These are phyloP conservation scores for Solanum hybrid DNA, from an alignment of 305 asterid species.

Conservation along the genomic window DNA sequence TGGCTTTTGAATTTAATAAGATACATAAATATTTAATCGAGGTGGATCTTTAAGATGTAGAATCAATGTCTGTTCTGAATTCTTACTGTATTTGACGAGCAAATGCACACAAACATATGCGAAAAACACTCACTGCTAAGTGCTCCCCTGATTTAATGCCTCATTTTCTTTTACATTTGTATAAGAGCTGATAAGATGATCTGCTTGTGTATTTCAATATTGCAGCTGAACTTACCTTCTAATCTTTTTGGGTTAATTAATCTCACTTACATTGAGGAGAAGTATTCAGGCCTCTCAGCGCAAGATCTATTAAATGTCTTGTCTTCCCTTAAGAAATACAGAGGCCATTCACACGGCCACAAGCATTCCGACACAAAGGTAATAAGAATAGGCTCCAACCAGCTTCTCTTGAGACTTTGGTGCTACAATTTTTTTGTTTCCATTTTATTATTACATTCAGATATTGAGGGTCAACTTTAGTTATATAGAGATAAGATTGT, in stretches of 20 bases:
- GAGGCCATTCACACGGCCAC: constrained; percentile 25
- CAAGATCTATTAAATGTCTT: constrained; percentile 62
- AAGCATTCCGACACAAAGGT: constrained; percentile 43
- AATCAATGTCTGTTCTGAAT: neutral
- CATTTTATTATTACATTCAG: neutral
- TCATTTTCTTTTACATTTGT: neutral
- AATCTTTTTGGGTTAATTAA: constrained; percentile 52
- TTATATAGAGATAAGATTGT: neutral
- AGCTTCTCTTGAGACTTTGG: neutral
- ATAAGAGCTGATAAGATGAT: neutral
- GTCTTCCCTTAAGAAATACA: constrained; percentile 54
- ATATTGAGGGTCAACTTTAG: neutral
- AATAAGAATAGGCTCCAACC: neutral
- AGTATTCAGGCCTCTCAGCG: constrained; percentile 70
- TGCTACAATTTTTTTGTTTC: neutral
- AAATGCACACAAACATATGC: neutral
- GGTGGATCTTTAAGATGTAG: neutral
- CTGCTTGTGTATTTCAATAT: constrained; percentile 12
- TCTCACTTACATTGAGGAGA: constrained; percentile 53
- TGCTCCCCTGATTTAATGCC: neutral
- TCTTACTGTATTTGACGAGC: neutral
- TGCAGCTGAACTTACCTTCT: constrained; percentile 47
- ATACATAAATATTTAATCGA: neutral
- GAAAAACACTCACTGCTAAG: neutral
- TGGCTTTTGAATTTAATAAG: neutral